Evolutionary conservation across 176 grass and related monocot species (phyloP), one percentile per base, ranked within the genome.

Genomic region (Lolium multiflorum): DNA sequence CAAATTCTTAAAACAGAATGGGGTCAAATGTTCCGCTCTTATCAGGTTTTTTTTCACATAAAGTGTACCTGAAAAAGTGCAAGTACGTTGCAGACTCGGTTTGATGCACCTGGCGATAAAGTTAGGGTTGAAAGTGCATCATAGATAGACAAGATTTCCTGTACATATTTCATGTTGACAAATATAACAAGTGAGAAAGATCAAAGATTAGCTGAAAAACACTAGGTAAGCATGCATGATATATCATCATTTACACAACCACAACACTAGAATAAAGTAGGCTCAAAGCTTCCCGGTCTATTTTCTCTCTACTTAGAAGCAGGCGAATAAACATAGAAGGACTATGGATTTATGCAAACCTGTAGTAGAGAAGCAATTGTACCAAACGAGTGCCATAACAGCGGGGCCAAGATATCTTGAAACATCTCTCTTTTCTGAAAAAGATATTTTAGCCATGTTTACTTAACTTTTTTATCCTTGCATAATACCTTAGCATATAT

Each of bases 1-100:
- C 41, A 71, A 8, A 71, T n/a, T 20, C 67, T 71, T 69, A 69
- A 15, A 39, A 69, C 66, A 43, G 17, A 20, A 43, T 1, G 37
- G 38, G n/a, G 4, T 66, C 17, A 71, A 71, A 71, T 20, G 39
- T 41, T 71, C 38, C 10, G 38, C 37, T 71, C 17, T 67, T 67
- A 71, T 35, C 7, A 13, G 54, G 5, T 17, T 15, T 52, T 64
- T 64, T 21, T 50, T 26, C 25, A 59, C 56, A 15, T 57, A 68
- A 41, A 41, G 22, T 50, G 12, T 85, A 98, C 97, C 97, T 98
- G 97, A 74, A 98, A 92, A 89, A 98, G 97, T 74, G 97, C 94
- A 85, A 98, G 97, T 46, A 94, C 97, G 22, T 98, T 98, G 89
- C 97, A 98, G 68, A 98, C 94, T 65, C 92, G 82, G 84, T 98